phyloP scores from a whole-genome alignment of 805 yeast genomes.

The Torulaspora gathmanii region DNA sequence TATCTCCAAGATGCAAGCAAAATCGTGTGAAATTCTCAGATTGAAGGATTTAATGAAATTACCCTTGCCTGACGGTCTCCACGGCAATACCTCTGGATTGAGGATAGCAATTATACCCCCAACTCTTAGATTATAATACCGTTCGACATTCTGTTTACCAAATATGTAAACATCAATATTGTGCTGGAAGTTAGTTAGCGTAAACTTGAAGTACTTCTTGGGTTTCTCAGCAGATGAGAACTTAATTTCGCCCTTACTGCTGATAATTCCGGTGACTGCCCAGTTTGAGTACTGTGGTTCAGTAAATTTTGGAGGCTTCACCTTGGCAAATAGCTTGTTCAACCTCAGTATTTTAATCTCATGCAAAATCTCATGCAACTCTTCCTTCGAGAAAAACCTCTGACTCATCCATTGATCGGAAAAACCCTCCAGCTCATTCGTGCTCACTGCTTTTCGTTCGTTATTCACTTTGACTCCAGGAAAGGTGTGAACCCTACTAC shows the following conservation, averaged over 20 bases:
- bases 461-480: conserved; percentile 20
- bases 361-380: conserved; percentile 39
- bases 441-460: conserved; percentile 29
- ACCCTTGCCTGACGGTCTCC: conserved; percentile 28
- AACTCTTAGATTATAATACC: conserved; percentile 64
- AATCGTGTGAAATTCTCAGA: conserved; percentile 48
- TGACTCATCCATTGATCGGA: conserved; percentile 43
- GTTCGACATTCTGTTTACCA: conserved; percentile 56
- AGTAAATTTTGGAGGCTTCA: conserved; percentile 60
- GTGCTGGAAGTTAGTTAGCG: conserved; percentile 62
- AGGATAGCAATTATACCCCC: conserved; percentile 74
- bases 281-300: conserved; percentile 74
- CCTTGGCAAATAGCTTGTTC: conserved; percentile 56
- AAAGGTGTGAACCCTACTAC: conserved; percentile 41
- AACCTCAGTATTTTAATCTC: conserved; percentile 55
- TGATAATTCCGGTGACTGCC: conserved; percentile 70
- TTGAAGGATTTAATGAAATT: conserved; percentile 43
- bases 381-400: conserved; percentile 43
- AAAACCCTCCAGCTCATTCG: conserved; percentile 44
- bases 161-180: conserved; percentile 59
- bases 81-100: conserved; percentile 61
- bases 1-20: conserved; percentile 59
- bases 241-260: conserved; percentile 51
- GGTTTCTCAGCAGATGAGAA: conserved; percentile 39
- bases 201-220: conserved; percentile 56